These are phyloP conservation scores for Iris pallida DNA, from an alignment of 116 monocot genomes.

Conservation along the genomic window DNA sequence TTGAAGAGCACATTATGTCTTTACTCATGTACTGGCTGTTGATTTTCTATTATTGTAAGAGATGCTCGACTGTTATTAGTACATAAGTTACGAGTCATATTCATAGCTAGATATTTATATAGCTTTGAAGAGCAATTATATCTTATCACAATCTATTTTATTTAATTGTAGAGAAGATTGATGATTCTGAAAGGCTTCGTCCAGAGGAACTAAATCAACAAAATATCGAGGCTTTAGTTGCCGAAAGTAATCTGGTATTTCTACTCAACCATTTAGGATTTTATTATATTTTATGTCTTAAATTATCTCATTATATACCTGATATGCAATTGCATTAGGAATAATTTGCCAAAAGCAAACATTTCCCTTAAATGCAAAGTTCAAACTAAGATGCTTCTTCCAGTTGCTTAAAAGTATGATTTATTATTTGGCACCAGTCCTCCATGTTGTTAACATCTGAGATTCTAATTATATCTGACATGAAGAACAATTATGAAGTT, in stretches of 20 bases:
- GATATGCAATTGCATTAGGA: neutral
- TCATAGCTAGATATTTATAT: neutral
- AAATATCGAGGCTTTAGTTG: constrained; percentile 96
- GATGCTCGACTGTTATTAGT: neutral
- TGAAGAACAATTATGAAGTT: too few relatives aligned
- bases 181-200: constrained; percentile 77
- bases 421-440: too few relatives aligned
- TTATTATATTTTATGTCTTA: neutral
- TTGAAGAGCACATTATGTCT: too few relatives aligned
- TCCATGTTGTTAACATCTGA: too few relatives aligned
- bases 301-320: neutral
- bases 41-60: too few relatives aligned
- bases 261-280: neutral
- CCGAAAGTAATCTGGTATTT: constrained; percentile 96
- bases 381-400: too few relatives aligned
- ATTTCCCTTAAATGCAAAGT: too few relatives aligned
- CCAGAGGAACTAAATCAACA: constrained; percentile 99
- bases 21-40: too few relatives aligned
- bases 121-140: neutral
- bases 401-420: too few relatives aligned
- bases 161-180: constrained; percentile 53
- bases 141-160: constrained; percentile 8
- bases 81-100: neutral
- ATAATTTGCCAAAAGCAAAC: too few relatives aligned
- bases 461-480: too few relatives aligned